Conservation (phyloP, 1,139 yeast genomes). For the Pichia sp. region DNA sequence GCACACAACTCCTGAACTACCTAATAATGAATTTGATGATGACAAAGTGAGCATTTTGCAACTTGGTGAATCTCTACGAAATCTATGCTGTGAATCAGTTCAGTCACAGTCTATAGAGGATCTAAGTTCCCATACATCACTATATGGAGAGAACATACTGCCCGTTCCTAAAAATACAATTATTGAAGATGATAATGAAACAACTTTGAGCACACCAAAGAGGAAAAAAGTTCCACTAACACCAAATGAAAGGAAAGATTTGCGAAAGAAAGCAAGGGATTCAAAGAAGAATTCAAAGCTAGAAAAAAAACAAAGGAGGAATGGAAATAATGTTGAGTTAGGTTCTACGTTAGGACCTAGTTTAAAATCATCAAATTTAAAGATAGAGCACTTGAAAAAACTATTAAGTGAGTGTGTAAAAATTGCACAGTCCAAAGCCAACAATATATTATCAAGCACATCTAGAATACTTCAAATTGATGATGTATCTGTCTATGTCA, state of each 20-base stretch:
- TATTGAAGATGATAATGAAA: not conserved
- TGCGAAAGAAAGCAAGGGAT: conserved; percentile 7
- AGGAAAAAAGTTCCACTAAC: not conserved
- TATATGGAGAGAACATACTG: conserved; percentile 7
- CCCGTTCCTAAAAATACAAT: not conserved
- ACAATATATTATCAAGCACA: conserved; percentile 32
- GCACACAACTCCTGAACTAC: not conserved
- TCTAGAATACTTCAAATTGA: conserved; percentile 44
- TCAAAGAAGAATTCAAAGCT: conserved; percentile 2
- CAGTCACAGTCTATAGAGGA: conserved; percentile 34
- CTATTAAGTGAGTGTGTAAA: conserved; percentile 9
- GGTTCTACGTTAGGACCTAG: not conserved
- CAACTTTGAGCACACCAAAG: not conserved
- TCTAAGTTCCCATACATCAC: conserved; percentile 12
- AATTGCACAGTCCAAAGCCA: not conserved
- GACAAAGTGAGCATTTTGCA: not conserved
- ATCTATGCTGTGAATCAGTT: not conserved
- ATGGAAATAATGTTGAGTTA: not conserved
- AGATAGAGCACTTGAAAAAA: conserved; percentile 12
- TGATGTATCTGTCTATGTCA: conserved; percentile 39
- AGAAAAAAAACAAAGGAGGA: not conserved
- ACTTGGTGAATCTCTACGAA: not conserved
- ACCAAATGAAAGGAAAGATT: conserved; percentile 6
- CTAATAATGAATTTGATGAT: not conserved
- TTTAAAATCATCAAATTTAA: conserved; percentile 6